Conservation (phyloP, 495 filamentous ascomycete species). For the Penicillium pancosmium region DNA sequence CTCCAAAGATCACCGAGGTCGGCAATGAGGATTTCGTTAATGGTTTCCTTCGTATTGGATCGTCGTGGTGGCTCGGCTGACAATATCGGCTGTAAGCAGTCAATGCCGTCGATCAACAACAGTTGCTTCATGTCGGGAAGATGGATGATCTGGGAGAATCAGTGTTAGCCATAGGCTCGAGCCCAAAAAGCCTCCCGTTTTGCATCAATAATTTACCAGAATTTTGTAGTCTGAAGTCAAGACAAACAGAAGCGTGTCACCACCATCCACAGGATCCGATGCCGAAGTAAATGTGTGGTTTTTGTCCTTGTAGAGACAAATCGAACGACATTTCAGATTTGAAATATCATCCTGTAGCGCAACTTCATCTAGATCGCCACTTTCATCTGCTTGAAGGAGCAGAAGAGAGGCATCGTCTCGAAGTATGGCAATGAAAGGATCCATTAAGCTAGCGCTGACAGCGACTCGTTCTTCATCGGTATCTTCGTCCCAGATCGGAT, state of each 20-base stretch:
- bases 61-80: constrained; percentile 71
- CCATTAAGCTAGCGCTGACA: constrained; percentile 78
- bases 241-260: constrained; percentile 70
- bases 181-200: not conserved
- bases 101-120: constrained; percentile 61
- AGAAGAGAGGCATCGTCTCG: constrained; percentile 78
- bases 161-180: not conserved
- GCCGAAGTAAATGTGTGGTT: constrained; percentile 54
- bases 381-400: constrained; percentile 73
- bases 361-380: constrained; percentile 84
- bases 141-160: constrained; percentile 40
- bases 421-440: constrained; percentile 85
- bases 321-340: constrained; percentile 72
- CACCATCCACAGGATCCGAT: constrained; percentile 40
- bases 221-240: constrained; percentile 70
- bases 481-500: constrained; percentile 87
- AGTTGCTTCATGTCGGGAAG: constrained; percentile 42
- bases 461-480: constrained; percentile 76
- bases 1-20: constrained; percentile 76
- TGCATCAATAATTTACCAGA: constrained; percentile 57
- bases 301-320: constrained; percentile 75
- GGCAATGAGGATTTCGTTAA: constrained; percentile 78
- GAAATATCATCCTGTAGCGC: constrained; percentile 57
- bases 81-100: constrained; percentile 76
- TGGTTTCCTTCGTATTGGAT: constrained; percentile 66